Evolutionary conservation across 495 filamentous ascomycete species (phyloP), one percentile per base, ranked within the genome.

Genomic region (Lasiosphaeria ovina): DNA sequence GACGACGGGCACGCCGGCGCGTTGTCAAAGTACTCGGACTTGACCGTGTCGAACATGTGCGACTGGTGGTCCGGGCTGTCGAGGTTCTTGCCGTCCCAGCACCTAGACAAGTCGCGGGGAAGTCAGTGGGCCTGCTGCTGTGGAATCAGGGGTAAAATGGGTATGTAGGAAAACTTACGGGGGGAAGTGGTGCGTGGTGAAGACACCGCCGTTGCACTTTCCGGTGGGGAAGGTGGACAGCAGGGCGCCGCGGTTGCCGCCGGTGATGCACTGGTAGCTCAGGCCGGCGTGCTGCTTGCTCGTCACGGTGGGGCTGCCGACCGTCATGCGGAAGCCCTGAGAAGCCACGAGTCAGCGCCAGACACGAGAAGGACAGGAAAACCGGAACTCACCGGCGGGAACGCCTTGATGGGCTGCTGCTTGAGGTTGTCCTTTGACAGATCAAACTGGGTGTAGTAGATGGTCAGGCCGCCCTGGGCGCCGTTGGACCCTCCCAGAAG

Each of bases 11-110:
- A 83, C 3, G 70, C 68, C 6, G 74, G 74, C 53, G 71, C 68
- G 42, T 50, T 56, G 34, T 60, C 57, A 60, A 78, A 77, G 17
- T 72, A 74, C 38, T 74, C 72, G 55, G 10, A 55, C 4, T 62
- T 66, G 17, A 58, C 60, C 31, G 74, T 77, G 66, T 74, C 74
- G 62, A 64, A 76, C 76, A 78, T 78, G 70, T 85, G 83, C 4
- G 76, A 75, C 51, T 77, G 74, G 68, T 84, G 82, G 69, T 85
- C 79, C 24, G 77, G 74, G 56, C 75, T 80, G 68, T 83, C 81
- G 9, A 84, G 72, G 63, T 81, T 82, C 67, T 79, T 76, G 53
- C 81, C 82, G 66, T 85, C 81, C 82, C 82, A 84, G 69, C 79
- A 78, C 57, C 76, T 76, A n/a, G 16, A 14, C 11, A 7, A 47